A percentile compares a stretch with the other conserved stretches of the same genome.
These are phyloP conservation scores for Linum trigynum DNA, from an alignment of 345 rosid species.

Conservation along the genomic window DNA sequence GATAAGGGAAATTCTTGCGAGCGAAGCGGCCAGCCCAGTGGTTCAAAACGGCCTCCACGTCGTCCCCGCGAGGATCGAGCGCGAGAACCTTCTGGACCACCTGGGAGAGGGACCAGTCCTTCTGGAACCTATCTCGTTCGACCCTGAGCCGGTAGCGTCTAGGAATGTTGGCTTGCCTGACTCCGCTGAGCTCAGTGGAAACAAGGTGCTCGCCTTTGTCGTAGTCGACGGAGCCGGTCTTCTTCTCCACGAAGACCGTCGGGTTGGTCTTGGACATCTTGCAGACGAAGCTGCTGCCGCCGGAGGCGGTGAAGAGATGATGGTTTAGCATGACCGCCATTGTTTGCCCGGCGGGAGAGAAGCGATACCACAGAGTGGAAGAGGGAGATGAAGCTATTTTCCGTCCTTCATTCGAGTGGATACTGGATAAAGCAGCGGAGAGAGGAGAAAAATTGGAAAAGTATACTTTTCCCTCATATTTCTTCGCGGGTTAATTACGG, in stretches of 20 bases:
- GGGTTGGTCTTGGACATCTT: constrained; percentile 22
- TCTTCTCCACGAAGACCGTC: constrained; percentile 41
- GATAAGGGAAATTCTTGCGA: constrained; percentile 61
- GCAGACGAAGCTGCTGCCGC: constrained; percentile 14
- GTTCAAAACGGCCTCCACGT: constrained; percentile 54
- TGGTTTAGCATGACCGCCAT: background rate
- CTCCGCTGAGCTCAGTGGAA: constrained; percentile 48
- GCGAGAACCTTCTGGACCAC: constrained; percentile 45
- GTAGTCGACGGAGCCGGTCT: constrained; percentile 60
- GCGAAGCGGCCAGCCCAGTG: constrained; percentile 86
- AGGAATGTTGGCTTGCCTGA: constrained; percentile 52
- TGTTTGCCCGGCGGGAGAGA: background rate
- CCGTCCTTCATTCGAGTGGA: no score
- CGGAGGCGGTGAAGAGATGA: background rate
- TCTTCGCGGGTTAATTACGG: no score
- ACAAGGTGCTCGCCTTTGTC: constrained; percentile 61
- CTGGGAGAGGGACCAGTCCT: constrained; percentile 75
- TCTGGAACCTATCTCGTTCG: constrained; percentile 64
- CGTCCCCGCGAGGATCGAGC: constrained; percentile 41
- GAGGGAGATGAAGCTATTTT: no score
- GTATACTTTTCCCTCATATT: no score
- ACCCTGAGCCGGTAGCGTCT: constrained; percentile 51
- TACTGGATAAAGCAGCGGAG: no score
- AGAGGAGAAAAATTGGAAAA: no score
- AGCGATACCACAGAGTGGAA: background rate